Base-by-base conservation (phyloP, 176 grass and related monocot genomes). In the Areca catechu region DNA sequence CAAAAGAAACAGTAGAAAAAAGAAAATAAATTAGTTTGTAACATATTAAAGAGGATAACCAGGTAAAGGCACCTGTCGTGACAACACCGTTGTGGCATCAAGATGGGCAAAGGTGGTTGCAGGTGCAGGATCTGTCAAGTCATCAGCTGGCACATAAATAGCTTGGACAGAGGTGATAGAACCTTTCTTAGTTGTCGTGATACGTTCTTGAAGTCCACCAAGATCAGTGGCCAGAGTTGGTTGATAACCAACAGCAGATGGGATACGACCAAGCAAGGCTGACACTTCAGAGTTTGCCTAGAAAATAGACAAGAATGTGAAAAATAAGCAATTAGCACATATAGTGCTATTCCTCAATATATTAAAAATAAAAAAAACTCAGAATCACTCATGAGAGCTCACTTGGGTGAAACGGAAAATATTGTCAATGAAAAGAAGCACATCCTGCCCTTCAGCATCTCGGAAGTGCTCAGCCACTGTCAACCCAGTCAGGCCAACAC, bases 381-480 rank as follows among this genome's bases (percentile, higher is more conserved):
- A 30, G 6, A 5, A 30, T 30, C 6, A 30, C 28, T 30, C 28
- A 5, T 30, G 4, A 30, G 28, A 30, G 28, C 28, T 30, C 5
- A 30, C 51, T 9, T 73, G 70, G 0, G 70, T 73, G 22, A 73
- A 73, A 4, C 70, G 43, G 70, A 73, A 73, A 54, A 73, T 73
- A n/a, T 73, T 73, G 57, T 73, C 70, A 48, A 73, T 73, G 6
- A 73, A 73, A 6, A 73, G 70, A 49, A 73, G 70, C 70, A 73
- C 70, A 62, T 73, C 70, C 25, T 73, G 28, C 28, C 28, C 28
- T 30, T 30, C 28, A 30, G 28, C 28, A 30, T 30, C 28, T 30
- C 28, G 28, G 58, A 73, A 73, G 49, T 73, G 59, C 49, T 73
- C 70, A 21, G 70, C 70, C 20, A 73, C 59, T 17, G 70, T 73